These are phyloP conservation scores for Leishmania tarentolae DNA, from an alignment of 208 protist species.

Conservation along the genomic window DNA sequence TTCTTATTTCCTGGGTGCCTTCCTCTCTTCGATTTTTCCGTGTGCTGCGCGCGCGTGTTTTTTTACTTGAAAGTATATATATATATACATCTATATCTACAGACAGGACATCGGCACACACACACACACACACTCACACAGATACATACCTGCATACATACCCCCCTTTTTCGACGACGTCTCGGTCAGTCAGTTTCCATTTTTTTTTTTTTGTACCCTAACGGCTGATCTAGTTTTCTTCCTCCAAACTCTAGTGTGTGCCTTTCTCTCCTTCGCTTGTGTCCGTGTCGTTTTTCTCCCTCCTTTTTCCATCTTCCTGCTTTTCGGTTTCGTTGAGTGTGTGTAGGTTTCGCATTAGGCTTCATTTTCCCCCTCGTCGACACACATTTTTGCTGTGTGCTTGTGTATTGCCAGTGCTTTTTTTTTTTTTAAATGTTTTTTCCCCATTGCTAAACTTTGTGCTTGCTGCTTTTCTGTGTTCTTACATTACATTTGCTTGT, in stretches of 20 bases:
- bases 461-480: background rate
- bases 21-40: background rate
- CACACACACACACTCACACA: background rate
- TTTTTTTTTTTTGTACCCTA: background rate
- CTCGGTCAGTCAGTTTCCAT: background rate
- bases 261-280: background rate
- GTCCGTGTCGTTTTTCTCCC: background rate
- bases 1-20: background rate
- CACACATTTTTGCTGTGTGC: background rate
- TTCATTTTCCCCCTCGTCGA: background rate
- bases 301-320: background rate
- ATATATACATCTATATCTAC: background rate
- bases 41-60: background rate
- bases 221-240: background rate
- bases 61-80: background rate
- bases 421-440: background rate
- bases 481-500: background rate
- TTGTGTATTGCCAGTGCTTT: background rate
- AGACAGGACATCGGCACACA: background rate
- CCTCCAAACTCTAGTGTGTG: background rate
- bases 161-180: background rate
- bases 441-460: background rate
- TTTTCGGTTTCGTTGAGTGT: background rate
- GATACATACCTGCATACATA: background rate
- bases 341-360: background rate